Conservation (phyloP, 805 yeast species). For the Middelhovenomyces tepae region DNA sequence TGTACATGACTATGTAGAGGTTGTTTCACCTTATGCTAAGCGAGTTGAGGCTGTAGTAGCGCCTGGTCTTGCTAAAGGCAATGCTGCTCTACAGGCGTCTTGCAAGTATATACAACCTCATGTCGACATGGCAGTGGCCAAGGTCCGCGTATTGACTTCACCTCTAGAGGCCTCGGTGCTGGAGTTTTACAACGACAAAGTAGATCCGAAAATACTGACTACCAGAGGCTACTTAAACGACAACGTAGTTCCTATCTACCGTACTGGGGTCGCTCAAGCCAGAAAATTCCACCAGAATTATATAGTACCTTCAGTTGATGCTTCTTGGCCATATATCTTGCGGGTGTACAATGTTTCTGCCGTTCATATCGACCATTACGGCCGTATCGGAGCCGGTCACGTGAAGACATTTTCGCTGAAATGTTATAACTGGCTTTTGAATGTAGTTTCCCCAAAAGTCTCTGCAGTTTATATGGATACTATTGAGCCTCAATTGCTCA, state of each 20-base stretch:
- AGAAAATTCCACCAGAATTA: conserved; percentile 5
- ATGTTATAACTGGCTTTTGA: conserved; percentile 9
- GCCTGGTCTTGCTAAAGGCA: conserved; percentile 7
- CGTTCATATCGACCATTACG: conserved; percentile 3
- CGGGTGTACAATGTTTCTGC: conserved; percentile 2
- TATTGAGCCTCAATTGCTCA: conserved; percentile 21
- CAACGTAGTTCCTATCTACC: background rate
- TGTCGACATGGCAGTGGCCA: background rate
- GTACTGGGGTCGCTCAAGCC: background rate
- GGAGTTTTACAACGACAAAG: too few species aligned
- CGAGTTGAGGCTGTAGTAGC: conserved; percentile 3
- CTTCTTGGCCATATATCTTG: conserved; percentile 8
- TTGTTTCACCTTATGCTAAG: conserved; percentile 9
- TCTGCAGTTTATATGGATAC: conserved; percentile 13
- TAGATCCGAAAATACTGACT: background rate
- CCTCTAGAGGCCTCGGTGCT: background rate
- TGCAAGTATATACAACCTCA: conserved; percentile 12
- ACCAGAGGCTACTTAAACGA: background rate
- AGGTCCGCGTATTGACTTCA: background rate
- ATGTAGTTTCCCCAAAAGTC: conserved; percentile 12
- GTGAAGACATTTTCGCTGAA: background rate
- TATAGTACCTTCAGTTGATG: conserved; percentile 11
- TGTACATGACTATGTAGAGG: conserved; percentile 10
- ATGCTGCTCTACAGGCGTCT: conserved; percentile 7
- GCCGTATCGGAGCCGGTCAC: background rate